Evolutionary conservation across 2,329 filamentous ascomycete genomes (phyloP), one percentile per base, ranked within the genome.

Genomic region (Zasmidium cellare): DNA sequence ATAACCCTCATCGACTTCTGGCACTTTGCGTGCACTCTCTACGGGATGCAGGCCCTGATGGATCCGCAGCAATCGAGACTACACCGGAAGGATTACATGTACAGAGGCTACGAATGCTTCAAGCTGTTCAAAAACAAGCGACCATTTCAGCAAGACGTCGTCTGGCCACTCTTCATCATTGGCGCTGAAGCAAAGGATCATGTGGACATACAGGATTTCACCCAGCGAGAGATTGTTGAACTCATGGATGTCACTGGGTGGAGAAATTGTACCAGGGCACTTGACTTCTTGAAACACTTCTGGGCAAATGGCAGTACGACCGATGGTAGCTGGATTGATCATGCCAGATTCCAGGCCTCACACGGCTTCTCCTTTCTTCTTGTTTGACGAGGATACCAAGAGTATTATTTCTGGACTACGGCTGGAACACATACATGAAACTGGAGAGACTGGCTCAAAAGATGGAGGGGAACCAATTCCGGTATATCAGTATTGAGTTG

Each of bases 141-240:
- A 19, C 50, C 45, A 23, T 53, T 53, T 20, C 49, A 57, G 18
- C 49, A 57, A 19, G 20, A 45, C 22, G 48, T 50, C 22, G 31
- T 57, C 16, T 57, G 50, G 55, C 55, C 50, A n/a, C 55, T 57
- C 12, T 57, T 53, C 22, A 49, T 57, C 12, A 35, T 53, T 14
- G 50, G 49, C 9, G 53, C 50, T 11, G 55, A 53, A 46, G 55
- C 55, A 1, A 19, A 44, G 16, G 50, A 50, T 7, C 16, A 48
- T 46, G n/a, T 45, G 28, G 50, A 53, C 12, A 20, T 52, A 24
- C 50, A 57, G 16, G 20, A 24, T 3, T 57, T 49, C n/a, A 53
- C 46, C n/a, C 50, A 53, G 45, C 18, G 35, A 14, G 41, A 53
- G 9, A 23, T 57, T 24, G 20, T 53, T 5, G 50, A 49, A 24